Base-by-base conservation (phyloP, 2,329 filamentous ascomycete genomes). In the Epicoccum sorghinum region DNA sequence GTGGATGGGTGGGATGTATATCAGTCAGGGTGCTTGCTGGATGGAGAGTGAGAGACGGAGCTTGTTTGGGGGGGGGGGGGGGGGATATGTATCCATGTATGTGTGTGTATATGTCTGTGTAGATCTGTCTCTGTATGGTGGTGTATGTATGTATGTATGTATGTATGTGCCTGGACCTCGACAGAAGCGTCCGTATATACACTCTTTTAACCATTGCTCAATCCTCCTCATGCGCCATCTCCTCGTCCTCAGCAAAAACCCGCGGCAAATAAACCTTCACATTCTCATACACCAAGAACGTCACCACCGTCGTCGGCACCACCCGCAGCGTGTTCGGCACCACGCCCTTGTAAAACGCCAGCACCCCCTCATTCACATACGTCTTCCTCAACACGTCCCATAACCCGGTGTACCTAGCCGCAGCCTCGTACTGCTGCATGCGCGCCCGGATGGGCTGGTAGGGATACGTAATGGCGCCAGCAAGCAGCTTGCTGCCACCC, bases 201-300 rank as follows among this genome's bases (percentile, higher is more conserved):
- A n/a, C n/a, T n/a, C 12, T 6, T 14, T 25, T 2, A 3, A 6
- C 10, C 9, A 3, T 2, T 7, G 24, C 40, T 50, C 59, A 74
- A 48, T 70, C 71, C 49, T 72, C 71, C 10, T 72, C 70, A 44
- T 72, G 66, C 38, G 61, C 64, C 62, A 70, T 58, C 56, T 68
- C 47, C 47, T 72, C 72, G 23, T 73, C 71, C 22, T 75, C 69
- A 12, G 64, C 52, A 36, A 74, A 77, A 27, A 78, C 61, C 41
- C 71, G 70, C 4, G 80, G 79, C 32, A 96, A 72, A 71, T 90
- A 88, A 62, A 84, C 86, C 77, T 89, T 92, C 55, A 89, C 88
- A 75, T 98, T 98, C 79, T 99, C 95, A 76, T 98, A 98, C 23
- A 98, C 93, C 66, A 99, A 76, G 72, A 99, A 98, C 1, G 93